phyloP scores from a whole-genome alignment of 495 filamentous ascomycete species.

The Bathelium albidoporum region DNA sequence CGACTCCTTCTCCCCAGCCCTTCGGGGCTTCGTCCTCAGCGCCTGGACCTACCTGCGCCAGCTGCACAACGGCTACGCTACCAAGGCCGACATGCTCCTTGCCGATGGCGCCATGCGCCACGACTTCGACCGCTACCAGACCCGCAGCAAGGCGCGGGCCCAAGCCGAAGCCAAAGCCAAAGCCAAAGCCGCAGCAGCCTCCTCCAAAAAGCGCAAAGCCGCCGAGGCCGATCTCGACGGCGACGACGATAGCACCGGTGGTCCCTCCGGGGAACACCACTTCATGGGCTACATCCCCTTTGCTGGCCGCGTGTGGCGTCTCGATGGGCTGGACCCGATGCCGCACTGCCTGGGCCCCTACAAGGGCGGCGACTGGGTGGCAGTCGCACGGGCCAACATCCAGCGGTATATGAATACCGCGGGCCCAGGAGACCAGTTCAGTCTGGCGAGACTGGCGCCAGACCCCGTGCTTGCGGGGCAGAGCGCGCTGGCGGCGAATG shows the following conservation, averaged over 20 bases:
- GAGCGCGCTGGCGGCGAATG: conserved; percentile 37
- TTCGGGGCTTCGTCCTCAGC: conserved; percentile 64
- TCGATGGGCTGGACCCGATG: conserved; percentile 72
- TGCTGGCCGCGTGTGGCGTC: conserved; percentile 66
- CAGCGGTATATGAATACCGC: conserved; percentile 43
- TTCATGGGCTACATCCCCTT: conserved; percentile 85
- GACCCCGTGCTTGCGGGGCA: conserved; percentile 40
- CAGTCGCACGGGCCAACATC: conserved; percentile 30
- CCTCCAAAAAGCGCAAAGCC: conserved; percentile 1
- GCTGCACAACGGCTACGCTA: conserved; percentile 79
- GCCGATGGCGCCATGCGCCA: conserved; percentile 52
- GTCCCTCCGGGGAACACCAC: conserved; percentile 43
- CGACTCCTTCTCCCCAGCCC: conserved; percentile 51
- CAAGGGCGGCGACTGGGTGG: conserved; percentile 39
- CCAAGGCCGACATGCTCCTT: conserved; percentile 69
- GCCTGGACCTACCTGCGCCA: conserved; percentile 66
- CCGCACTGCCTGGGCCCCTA: conserved; percentile 60
- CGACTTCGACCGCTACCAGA: not conserved
- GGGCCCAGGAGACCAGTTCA: conserved; percentile 46
- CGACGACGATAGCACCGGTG: conserved; percentile 39
- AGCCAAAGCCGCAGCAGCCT: too few relatives aligned
- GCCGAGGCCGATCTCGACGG: conserved; percentile 23
- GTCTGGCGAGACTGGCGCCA: conserved; percentile 42
- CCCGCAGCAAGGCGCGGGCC: conserved; percentile 14
- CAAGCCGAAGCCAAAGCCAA: too few relatives aligned